Percentiles rank a stretch among this genome's conserved stretches.
These are phyloP conservation scores for Mimosa pudica DNA, from an alignment of 306 rosid species.

Conservation along the genomic window DNA sequence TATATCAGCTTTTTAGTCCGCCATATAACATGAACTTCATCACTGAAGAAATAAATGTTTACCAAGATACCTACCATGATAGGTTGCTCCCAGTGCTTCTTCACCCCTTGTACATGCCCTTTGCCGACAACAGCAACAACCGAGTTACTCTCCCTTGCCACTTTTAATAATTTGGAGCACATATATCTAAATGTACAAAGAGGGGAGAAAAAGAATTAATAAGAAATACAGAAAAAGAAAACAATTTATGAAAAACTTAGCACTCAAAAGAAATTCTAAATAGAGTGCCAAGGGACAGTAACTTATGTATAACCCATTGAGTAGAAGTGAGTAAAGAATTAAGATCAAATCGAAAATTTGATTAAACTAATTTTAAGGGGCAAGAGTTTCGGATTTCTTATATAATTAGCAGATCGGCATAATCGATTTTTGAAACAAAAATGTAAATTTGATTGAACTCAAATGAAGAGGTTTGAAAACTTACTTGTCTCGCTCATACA, in stretches of 20 bases:
- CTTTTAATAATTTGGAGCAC: constrained; percentile 67
- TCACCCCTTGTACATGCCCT: constrained; percentile 92
- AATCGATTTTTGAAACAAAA: constrained; percentile 20
- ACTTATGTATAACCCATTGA: no score
- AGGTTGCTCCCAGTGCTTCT: constrained; percentile 87
- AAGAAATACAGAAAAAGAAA: neutral
- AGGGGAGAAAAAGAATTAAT: neutral
- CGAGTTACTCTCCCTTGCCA: constrained; percentile 64
- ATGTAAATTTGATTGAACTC: constrained; percentile 12
- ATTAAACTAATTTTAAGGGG: no score
- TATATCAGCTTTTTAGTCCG: neutral
- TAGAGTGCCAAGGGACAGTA: neutral
- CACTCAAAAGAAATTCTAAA: neutral
- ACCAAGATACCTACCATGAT: constrained; percentile 55
- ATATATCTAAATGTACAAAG: constrained; percentile 58
- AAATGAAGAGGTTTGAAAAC: constrained; percentile 36
- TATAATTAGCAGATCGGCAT: neutral
- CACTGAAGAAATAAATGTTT: neutral
- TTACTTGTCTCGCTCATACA: constrained; percentile 92
- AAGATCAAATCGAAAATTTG: no score
- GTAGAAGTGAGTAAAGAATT: no score
- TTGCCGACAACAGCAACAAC: constrained; percentile 96
- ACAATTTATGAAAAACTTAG: no score
- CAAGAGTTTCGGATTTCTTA: no score
- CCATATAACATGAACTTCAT: neutral